These are phyloP conservation scores for Aspergillus amoenus DNA, from an alignment of 2,329 filamentous ascomycete species.

Conservation along the genomic window DNA sequence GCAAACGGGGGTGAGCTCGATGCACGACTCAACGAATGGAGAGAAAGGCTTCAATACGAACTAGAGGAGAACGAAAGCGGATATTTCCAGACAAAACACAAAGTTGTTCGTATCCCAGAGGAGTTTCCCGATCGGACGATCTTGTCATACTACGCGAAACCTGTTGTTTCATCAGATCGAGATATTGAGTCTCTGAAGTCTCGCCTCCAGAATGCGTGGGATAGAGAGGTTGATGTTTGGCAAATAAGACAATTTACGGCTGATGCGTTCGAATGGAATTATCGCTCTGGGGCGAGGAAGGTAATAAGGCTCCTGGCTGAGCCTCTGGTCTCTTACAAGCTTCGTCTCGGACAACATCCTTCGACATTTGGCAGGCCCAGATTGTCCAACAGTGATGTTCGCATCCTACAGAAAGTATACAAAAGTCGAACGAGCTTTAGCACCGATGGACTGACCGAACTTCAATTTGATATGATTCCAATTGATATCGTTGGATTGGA, in stretches of 20 bases:
- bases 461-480: conserved; percentile 77
- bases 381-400: conserved; percentile 49
- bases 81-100: conserved; percentile 75
- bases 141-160: conserved; percentile 83
- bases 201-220: conserved; percentile 56
- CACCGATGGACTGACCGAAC: conserved; percentile 72
- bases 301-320: conserved; percentile 79
- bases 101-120: conserved; percentile 71
- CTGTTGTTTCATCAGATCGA: conserved; percentile 68
- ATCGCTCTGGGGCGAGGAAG: conserved; percentile 75
- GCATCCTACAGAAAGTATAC: conserved; percentile 65
- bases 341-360: conserved; percentile 33
- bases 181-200: conserved; percentile 56
- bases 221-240: conserved; percentile 61
- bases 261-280: conserved; percentile 84
- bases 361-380: conserved; percentile 23
- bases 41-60: conserved; percentile 69
- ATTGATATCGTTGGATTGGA: conserved; percentile 75
- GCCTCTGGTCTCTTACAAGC: conserved; percentile 67
- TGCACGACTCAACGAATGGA: conserved; percentile 62
- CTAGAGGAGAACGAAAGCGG: conserved; percentile 79
- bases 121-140: conserved; percentile 78
- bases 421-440: conserved; percentile 67
- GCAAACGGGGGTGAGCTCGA: conserved; percentile 29
- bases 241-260: conserved; percentile 71